Percentiles rank a stretch among this genome's conserved stretches.
Conservation (phyloP, 768 basidiomycete species). For the Hypholoma sublateritium region DNA sequence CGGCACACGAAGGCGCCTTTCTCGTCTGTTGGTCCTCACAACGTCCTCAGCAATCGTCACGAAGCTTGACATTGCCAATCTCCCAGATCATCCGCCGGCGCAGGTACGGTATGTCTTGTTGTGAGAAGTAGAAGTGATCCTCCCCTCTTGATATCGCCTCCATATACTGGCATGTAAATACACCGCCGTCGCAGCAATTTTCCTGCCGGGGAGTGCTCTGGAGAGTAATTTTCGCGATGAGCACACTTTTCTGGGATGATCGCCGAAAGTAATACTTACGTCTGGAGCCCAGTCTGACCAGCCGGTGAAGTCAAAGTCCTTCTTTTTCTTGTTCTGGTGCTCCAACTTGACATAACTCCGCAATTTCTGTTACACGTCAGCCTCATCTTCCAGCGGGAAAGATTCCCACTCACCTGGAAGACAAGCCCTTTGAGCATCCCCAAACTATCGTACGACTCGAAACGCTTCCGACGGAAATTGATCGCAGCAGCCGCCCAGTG, state of each 20-base stretch:
- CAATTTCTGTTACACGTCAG: slow-evolving; percentile 46
- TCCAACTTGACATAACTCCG: slow-evolving; percentile 81
- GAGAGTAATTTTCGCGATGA: not conserved
- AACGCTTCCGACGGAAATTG: slow-evolving; percentile 83
- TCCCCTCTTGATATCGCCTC: slow-evolving; percentile 79
- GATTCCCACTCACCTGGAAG: slow-evolving; percentile 55
- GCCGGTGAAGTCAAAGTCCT: slow-evolving; percentile 79
- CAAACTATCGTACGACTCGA: slow-evolving; percentile 98
- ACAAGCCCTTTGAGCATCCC: slow-evolving; percentile 56
- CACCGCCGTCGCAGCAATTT: slow-evolving; percentile 93
- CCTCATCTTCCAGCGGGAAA: no score
- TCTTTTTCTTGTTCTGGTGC: slow-evolving; percentile 83
- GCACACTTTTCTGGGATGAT: not conserved
- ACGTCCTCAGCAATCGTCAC: slow-evolving; percentile 32
- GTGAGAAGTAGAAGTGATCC: slow-evolving; percentile 75
- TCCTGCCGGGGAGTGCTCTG: slow-evolving; percentile 87
- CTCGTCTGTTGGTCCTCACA: no score
- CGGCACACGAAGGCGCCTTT: no score
- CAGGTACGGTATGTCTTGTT: slow-evolving; percentile 81
- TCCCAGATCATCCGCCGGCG: slow-evolving; percentile 91
- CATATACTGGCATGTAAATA: slow-evolving; percentile 93
- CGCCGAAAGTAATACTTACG: slow-evolving; percentile 35
- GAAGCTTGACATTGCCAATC: slow-evolving; percentile 65
- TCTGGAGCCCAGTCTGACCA: slow-evolving; percentile 74
- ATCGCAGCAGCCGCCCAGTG: slow-evolving; percentile 97